phyloP scores from a whole-genome alignment of 2,329 filamentous ascomycete species.

The Alternaria novae-zelandiae region DNA sequence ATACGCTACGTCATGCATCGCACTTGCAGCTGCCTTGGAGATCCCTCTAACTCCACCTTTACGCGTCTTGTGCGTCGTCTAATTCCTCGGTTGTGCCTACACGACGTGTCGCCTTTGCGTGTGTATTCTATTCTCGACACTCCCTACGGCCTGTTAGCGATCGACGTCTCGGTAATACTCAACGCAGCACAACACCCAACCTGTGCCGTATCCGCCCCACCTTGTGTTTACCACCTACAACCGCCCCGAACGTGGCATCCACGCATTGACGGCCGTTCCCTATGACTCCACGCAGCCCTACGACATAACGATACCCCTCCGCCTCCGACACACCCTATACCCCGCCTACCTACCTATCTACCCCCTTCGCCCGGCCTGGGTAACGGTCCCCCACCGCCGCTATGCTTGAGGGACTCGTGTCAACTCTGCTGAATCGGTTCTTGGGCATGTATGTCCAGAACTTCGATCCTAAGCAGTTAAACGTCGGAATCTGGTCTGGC shows the following conservation, averaged over 20 bases:
- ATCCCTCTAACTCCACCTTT: constrained; percentile 31
- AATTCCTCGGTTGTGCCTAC: constrained; percentile 21
- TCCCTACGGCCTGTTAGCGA: constrained; percentile 21
- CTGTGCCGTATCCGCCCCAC: constrained; percentile 23
- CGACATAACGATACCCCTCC: constrained; percentile 36
- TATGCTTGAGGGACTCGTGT: constrained; percentile 97
- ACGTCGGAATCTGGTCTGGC: constrained; percentile 98
- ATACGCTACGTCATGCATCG: constrained; percentile 46
- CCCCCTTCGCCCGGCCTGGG: constrained; percentile 66
- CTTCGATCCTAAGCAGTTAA: constrained; percentile 96
- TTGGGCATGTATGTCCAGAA: constrained; percentile 99
- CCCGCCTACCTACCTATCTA: constrained; percentile 10
- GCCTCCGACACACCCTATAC: constrained; percentile 25
- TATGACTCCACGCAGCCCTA: constrained; percentile 42
- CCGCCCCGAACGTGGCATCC: constrained; percentile 24
- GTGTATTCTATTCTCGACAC: constrained; percentile 28
- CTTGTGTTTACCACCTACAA: constrained; percentile 35
- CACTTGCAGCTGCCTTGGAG: constrained; percentile 42
- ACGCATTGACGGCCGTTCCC: constrained; percentile 26
- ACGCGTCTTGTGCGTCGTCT: constrained; percentile 30
- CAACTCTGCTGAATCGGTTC: constrained; percentile 97
- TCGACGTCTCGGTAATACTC: constrained; percentile 20
- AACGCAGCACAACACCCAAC: constrained; percentile 27
- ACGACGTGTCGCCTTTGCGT: constrained; percentile 21
- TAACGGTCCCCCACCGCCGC: constrained; percentile 67